Evolutionary conservation across 805 yeast species (phyloP).

Genomic region (Hanseniaspora thailandica): DNA sequence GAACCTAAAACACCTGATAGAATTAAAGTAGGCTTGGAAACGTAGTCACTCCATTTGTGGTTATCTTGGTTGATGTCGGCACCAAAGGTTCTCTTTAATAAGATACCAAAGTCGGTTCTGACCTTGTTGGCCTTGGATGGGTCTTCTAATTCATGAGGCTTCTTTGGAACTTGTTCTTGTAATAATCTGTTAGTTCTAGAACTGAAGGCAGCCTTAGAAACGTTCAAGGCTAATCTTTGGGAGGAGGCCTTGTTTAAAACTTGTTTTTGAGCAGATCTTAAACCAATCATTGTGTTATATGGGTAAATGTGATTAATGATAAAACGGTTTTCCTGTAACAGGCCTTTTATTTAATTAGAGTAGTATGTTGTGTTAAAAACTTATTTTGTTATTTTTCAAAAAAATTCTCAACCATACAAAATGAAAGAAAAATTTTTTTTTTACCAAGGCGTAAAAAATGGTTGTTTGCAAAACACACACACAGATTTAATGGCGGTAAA

Average conservation of each 20-base stretch:
- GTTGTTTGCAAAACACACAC: too few species aligned
- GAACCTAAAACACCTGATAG: constrained; percentile 94
- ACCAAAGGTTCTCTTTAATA: constrained; percentile 14
- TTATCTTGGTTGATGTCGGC: constrained; percentile 14
- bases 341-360: neutral
- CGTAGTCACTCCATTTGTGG: constrained; percentile 15
- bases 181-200: constrained; percentile 10
- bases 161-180: constrained; percentile 15
- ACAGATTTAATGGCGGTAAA: too few species aligned
- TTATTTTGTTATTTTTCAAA: too few species aligned
- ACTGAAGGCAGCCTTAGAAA: constrained; percentile 13
- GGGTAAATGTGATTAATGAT: neutral
- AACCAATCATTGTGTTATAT: constrained; percentile 10
- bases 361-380: neutral
- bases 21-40: constrained; percentile 72
- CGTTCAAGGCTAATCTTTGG: constrained; percentile 12
- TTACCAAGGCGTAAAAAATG: too few species aligned
- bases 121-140: constrained; percentile 12
- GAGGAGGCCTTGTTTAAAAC: constrained; percentile 13
- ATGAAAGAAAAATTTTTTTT: neutral
- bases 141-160: constrained; percentile 15
- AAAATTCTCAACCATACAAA: neutral
- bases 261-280: constrained; percentile 15
- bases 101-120: constrained; percentile 10
- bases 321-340: neutral